These are phyloP conservation scores for Pseudogymnoascus verrucosus DNA, from an alignment of 2,329 filamentous ascomycete species.

Conservation along the genomic window DNA sequence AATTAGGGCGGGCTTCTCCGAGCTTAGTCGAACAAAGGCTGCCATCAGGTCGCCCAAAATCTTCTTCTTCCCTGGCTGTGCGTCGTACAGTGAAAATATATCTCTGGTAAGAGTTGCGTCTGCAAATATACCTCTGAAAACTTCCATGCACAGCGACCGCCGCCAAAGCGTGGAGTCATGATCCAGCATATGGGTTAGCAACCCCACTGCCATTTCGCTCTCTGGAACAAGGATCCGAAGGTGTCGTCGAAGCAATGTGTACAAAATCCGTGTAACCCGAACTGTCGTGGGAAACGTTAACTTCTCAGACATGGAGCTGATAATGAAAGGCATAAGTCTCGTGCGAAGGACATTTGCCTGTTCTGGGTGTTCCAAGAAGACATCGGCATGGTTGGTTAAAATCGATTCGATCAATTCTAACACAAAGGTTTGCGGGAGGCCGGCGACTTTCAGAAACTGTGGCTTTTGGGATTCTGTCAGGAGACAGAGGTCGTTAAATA, in stretches of 20 bases:
- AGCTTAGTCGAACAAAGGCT: conserved; percentile 83
- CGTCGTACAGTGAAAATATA: conserved; percentile 76
- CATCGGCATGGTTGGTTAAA: conserved; percentile 71
- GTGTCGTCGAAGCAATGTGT: conserved; percentile 72
- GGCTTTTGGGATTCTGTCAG: conserved; percentile 78
- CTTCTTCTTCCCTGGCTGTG: conserved; percentile 59
- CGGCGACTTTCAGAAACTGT: conserved; percentile 71
- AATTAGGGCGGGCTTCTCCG: conserved; percentile 82
- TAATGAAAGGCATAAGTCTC: conserved; percentile 75
- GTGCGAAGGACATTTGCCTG: conserved; percentile 70
- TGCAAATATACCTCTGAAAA: conserved; percentile 77
- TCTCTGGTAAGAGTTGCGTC: conserved; percentile 71
- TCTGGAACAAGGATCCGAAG: conserved; percentile 67
- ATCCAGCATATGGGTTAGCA: conserved; percentile 80
- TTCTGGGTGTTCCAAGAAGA: conserved; percentile 72
- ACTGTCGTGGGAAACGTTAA: conserved; percentile 76
- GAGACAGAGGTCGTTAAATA: conserved; percentile 83
- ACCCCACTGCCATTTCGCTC: conserved; percentile 72
- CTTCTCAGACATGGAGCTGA: conserved; percentile 68
- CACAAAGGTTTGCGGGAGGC: conserved; percentile 73
- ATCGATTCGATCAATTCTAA: conserved; percentile 89
- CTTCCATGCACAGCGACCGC: conserved; percentile 80
- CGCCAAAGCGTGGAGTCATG: conserved; percentile 81
- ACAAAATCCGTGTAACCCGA: conserved; percentile 72
- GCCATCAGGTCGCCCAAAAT: conserved; percentile 77